Percentiles rank a stretch among this genome's conserved stretches.
Evolutionary conservation across 2,329 filamentous ascomycete genomes (phyloP).

Genomic region (Emydomyces testavorans): DNA sequence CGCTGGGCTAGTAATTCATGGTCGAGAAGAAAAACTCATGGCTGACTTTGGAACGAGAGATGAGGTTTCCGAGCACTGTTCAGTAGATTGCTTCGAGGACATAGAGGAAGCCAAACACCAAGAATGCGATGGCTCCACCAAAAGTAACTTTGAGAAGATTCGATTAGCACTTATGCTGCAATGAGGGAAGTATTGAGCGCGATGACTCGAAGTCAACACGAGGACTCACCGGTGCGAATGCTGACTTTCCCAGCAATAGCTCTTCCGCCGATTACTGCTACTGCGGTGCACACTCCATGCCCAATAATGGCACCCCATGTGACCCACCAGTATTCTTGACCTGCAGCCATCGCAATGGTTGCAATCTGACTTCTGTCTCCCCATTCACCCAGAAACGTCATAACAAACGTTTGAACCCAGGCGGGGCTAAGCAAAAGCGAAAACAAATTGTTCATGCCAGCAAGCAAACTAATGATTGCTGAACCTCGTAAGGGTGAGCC

Average conservation of each 20-base stretch:
- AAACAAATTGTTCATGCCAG: constrained; percentile 72
- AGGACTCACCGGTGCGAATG: constrained; percentile 74
- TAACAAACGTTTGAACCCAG: constrained; percentile 97
- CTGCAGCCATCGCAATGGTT: constrained; percentile 96
- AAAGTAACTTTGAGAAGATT: constrained; percentile 68
- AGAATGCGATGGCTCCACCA: constrained; percentile 79
- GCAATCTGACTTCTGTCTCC: constrained; percentile 95
- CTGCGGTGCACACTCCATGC: constrained; percentile 79
- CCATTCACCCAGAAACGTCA: constrained; percentile 99
- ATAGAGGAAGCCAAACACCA: constrained; percentile 87
- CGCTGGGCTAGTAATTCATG: constrained; percentile 11
- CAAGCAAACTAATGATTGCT: constrained; percentile 36
- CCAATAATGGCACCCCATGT: constrained; percentile 77
- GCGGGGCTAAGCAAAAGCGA: constrained; percentile 83
- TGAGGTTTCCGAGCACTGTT: not conserved
- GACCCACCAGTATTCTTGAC: constrained; percentile 98
- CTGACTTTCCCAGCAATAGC: constrained; percentile 90
- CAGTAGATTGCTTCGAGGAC: constrained; percentile 63
- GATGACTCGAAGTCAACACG: not conserved
- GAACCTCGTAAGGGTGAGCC: constrained; percentile 40
- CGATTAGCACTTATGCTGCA: constrained; percentile 20
- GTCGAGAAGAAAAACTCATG: constrained; percentile 7
- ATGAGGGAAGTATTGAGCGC: not conserved
- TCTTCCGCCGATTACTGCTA: constrained; percentile 81
- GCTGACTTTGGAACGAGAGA: not conserved